Conservation (phyloP, 2,329 filamentous ascomycete species). For the Aspergillus persii region DNA sequence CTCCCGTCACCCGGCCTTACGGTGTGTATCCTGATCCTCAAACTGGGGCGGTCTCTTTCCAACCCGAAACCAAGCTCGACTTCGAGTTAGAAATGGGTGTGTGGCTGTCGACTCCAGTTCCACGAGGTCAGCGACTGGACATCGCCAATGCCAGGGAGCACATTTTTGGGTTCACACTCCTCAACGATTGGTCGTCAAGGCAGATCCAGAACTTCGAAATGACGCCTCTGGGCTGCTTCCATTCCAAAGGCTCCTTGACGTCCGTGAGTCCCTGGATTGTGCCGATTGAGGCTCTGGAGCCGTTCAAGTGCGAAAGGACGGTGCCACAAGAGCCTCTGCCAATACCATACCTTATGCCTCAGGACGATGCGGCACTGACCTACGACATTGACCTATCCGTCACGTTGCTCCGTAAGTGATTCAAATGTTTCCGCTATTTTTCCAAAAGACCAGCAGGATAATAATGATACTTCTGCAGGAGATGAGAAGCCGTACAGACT, state of each 20-base stretch:
- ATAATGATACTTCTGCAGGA: slow-evolving; percentile 13
- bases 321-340: slow-evolving; percentile 4
- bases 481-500: slow-evolving; percentile 12
- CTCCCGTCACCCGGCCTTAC: slow-evolving; percentile 11
- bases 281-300: slow-evolving; percentile 53
- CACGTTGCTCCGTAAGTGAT: too few species aligned
- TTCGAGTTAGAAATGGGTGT: slow-evolving; percentile 52
- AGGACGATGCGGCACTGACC: not conserved
- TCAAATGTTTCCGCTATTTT: too few species aligned
- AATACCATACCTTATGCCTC: slow-evolving; percentile 6
- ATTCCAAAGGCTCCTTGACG: slow-evolving; percentile 59
- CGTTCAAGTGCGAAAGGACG: not conserved
- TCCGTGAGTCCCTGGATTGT: slow-evolving; percentile 61
- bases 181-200: slow-evolving; percentile 62
- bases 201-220: slow-evolving; percentile 61
- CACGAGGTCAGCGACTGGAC: slow-evolving; percentile 37
- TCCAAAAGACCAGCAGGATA: too few species aligned
- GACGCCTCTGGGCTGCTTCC: slow-evolving; percentile 58
- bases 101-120: slow-evolving; percentile 43
- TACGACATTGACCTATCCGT: too few species aligned
- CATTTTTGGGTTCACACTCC: slow-evolving; percentile 61
- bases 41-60: slow-evolving; percentile 24
- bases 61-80: slow-evolving; percentile 43
- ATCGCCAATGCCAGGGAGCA: slow-evolving; percentile 50
- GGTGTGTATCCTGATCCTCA: slow-evolving; percentile 3